Conservation (phyloP, 23 red algal genomes). For the Agarophyton chilense region DNA sequence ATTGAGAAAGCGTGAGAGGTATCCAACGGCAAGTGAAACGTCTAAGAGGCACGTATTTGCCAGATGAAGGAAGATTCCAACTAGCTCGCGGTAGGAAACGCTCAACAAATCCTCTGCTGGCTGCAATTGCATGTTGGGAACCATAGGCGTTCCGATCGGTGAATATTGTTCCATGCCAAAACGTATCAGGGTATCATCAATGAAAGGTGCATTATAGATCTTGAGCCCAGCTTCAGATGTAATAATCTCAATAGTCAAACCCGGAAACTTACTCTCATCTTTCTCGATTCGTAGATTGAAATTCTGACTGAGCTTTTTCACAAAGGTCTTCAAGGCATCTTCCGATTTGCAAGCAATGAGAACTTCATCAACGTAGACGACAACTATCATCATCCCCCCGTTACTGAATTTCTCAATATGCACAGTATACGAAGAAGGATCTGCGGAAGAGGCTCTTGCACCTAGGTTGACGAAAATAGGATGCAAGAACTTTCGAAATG, state of each 20-base stretch:
- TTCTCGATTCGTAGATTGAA: not conserved
- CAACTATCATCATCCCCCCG: not conserved
- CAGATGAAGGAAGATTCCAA: not conserved
- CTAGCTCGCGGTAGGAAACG: not conserved
- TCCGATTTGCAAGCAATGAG: not conserved
- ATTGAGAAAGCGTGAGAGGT: not conserved
- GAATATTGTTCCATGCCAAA: constrained; percentile 23
- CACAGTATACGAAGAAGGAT: not conserved
- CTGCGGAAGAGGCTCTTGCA: not conserved
- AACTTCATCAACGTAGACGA: constrained; percentile 28
- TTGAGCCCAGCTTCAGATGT: not conserved
- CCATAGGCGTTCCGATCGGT: not conserved
- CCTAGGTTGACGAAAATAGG: not conserved
- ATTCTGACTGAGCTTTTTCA: not conserved
- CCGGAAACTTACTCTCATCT: not conserved
- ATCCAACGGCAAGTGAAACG: not conserved
- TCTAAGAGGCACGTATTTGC: not conserved
- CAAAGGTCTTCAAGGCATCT: not conserved
- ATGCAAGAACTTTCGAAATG: constrained; percentile 7
- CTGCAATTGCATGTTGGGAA: not conserved
- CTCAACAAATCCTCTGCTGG: not conserved
- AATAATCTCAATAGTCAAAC: not conserved
- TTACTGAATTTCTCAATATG: not conserved
- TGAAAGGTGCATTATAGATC: not conserved
- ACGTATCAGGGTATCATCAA: not conserved